Evolutionary conservation across 192 early-diverging fungal genomes (phyloP).

Genomic region (Podila minutissima): DNA sequence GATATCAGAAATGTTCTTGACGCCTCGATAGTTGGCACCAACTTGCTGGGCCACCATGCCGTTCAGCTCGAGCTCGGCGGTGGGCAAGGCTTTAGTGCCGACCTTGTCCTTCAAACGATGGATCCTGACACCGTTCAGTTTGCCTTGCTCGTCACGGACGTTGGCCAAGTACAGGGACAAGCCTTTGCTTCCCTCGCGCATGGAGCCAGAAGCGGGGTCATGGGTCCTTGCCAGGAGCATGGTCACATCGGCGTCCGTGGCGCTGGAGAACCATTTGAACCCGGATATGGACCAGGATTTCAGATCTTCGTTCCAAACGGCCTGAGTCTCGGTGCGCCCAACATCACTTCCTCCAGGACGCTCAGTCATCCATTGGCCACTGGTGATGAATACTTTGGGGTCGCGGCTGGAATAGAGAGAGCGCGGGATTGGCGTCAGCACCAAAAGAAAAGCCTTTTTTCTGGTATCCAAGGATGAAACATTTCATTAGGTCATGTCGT

Average conservation of each 20-base stretch:
- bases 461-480: too few species aligned
- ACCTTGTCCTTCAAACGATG: conserved; percentile 76
- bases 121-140: conserved; percentile 69
- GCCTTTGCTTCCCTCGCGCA: conserved; percentile 62
- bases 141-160: conserved; percentile 60
- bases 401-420: conserved; percentile 55
- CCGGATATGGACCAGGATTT: conserved; percentile 64
- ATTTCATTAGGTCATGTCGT: not conserved
- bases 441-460: not conserved
- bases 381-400: conserved; percentile 68
- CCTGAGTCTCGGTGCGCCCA: conserved; percentile 68
- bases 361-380: conserved; percentile 85
- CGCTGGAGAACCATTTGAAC: conserved; percentile 82
- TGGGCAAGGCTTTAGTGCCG: conserved; percentile 75
- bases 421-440: not conserved
- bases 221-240: conserved; percentile 71
- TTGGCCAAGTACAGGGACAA: conserved; percentile 69
- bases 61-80: conserved; percentile 74
- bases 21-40: conserved; percentile 64
- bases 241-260: conserved; percentile 76
- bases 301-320: conserved; percentile 49
- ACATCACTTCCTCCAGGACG: conserved; percentile 75
- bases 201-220: conserved; percentile 34
- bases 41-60: conserved; percentile 61
- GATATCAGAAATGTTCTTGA: conserved; percentile 70